Conservation (phyloP, 345 rosid species). For the Salix udensis region DNA sequence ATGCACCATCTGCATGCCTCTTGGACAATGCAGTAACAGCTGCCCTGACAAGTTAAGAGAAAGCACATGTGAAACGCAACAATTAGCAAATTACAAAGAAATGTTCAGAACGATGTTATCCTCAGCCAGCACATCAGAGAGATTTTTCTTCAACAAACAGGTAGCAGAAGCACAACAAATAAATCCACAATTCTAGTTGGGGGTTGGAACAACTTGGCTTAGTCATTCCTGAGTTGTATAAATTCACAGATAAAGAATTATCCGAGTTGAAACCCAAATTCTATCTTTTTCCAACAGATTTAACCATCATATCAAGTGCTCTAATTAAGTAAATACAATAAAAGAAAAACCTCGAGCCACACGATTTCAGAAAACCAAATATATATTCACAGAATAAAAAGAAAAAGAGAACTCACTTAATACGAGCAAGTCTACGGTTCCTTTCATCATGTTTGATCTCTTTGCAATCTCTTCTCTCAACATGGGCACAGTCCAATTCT, state of each 20-base stretch:
- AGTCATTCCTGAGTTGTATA: too few species aligned
- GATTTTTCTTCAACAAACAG: background rate
- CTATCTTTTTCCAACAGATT: too few species aligned
- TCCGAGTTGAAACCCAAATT: too few species aligned
- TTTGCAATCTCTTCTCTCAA: slow-evolving; percentile 70
- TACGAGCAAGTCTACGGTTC: slow-evolving; percentile 52
- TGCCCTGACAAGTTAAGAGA: slow-evolving; percentile 47
- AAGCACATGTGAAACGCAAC: background rate
- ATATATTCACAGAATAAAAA: background rate
- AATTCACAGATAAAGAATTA: too few species aligned
- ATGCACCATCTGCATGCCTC: slow-evolving; percentile 73
- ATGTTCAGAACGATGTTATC: background rate
- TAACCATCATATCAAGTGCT: too few species aligned
- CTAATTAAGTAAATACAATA: background rate
- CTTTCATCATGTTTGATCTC: slow-evolving; percentile 76
- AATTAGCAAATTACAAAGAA: background rate
- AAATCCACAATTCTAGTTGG: too few species aligned
- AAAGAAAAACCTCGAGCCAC: background rate
- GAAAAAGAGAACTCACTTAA: slow-evolving; percentile 41
- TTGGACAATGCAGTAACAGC: slow-evolving; percentile 71
- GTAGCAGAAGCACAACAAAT: background rate
- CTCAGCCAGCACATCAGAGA: background rate
- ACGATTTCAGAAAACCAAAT: background rate
- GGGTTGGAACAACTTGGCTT: too few species aligned
- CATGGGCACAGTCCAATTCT: slow-evolving; percentile 69